Evolutionary conservation across 352 stramenopile species (phyloP).

Genomic region (Discostella stelligera): DNA sequence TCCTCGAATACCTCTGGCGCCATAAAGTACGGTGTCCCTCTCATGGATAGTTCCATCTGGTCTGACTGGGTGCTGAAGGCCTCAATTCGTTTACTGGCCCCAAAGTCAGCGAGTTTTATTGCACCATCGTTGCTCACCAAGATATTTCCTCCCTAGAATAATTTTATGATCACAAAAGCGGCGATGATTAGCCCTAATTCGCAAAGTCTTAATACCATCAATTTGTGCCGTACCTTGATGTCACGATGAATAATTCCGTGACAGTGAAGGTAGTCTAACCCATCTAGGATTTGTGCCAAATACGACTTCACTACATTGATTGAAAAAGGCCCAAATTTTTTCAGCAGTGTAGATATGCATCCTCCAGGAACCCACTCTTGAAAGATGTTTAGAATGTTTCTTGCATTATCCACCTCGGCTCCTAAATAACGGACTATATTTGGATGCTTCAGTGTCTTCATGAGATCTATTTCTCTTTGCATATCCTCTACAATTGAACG

Average conservation of each 20-base stretch:
- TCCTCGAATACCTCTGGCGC: conserved; percentile 91
- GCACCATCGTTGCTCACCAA: conserved; percentile 91
- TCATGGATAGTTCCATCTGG: conserved; percentile 79
- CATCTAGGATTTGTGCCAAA: conserved; percentile 88
- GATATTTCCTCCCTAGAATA: conserved; percentile 85
- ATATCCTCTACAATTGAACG: conserved; percentile 71
- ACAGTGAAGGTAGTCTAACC: conserved; percentile 89
- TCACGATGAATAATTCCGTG: conserved; percentile 91
- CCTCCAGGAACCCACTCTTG: conserved; percentile 94
- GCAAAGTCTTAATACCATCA: neutral
- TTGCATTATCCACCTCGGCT: conserved; percentile 85
- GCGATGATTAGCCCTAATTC: conserved; percentile 2
- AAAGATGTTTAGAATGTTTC: conserved; percentile 91
- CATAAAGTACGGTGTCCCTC: conserved; percentile 83
- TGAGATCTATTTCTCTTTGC: conserved; percentile 90
- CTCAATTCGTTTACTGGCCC: conserved; percentile 84
- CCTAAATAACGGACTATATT: conserved; percentile 94
- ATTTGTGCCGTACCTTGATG: conserved; percentile 83
- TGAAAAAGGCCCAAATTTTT: conserved; percentile 91
- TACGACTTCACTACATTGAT: conserved; percentile 89
- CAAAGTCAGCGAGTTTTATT: conserved; percentile 94
- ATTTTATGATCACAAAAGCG: conserved; percentile 3
- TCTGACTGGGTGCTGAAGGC: conserved; percentile 55
- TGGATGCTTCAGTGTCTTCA: conserved; percentile 91
- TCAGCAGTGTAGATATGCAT: conserved; percentile 89